Base-by-base conservation (phyloP, 2,329 filamentous ascomycete genomes). In the Fusarium redolens region DNA sequence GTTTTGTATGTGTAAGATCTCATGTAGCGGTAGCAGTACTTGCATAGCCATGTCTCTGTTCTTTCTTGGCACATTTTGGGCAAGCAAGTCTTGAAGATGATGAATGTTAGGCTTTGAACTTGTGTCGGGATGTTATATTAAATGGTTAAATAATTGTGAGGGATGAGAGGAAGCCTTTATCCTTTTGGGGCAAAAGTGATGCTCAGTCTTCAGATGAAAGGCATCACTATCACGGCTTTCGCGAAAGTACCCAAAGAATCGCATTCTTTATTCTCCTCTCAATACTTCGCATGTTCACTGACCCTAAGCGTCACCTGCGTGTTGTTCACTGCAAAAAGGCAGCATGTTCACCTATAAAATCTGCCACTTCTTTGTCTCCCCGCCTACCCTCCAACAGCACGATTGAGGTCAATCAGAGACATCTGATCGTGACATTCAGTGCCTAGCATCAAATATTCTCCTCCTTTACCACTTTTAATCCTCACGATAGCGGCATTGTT, bases 131-230 rank as follows among this genome's bases (percentile, higher is more conserved):
- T 0, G 15, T 7, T 5, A 0, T 1, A 4, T 18, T 10, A 10
- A 25, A 18, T 1, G 3, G 3, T 18, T 11, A 4, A 5, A 3
- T 1, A 10, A 18, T 25, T 5, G 2, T 4, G n/a, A 22, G 20
- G 14, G n/a, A 51, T 4, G n/a, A 18, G 30, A 51, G 47, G 8
- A 10, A 1, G 8, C 2, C 3, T 35, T 25, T 51, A 35, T 51
- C 35, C 17, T 18, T 51, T 14, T 25, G 4, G 5, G 4, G 8
- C 5, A 7, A 48, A 5, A 4, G 30, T 35, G 31, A 51, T 51
- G 17, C 8, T 20, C 9, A n/a, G 18, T 30, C 6, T 47, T 5
- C 0, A 6, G 48, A 20, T 3, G 12, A 14, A 35, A 14, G 9
- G 2, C 18, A 18, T 51, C 3, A 25, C 14, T 0, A 20, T 35